These are phyloP conservation scores for Mycena rosella DNA, from an alignment of 768 basidiomycete species.

Conservation along the genomic window DNA sequence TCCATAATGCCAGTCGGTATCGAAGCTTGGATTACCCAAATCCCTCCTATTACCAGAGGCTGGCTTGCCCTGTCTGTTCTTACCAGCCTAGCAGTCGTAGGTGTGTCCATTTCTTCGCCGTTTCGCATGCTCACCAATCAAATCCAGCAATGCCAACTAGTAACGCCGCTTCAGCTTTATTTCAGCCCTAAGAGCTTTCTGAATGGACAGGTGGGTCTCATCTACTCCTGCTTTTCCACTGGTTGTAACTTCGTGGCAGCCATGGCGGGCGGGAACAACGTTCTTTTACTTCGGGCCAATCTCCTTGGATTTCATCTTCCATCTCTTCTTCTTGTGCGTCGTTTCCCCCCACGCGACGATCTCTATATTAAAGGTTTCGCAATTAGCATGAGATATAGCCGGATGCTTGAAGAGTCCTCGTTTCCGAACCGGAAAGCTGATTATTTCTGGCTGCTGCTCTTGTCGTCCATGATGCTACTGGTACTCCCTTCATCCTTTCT, in stretches of 20 bases:
- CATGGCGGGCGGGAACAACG: conserved; percentile 90
- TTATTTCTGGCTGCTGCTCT: conserved; percentile 93
- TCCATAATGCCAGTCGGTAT: conserved; percentile 82
- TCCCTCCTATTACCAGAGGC: conserved; percentile 90
- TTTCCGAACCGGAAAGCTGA: conserved; percentile 93
- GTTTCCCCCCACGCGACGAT: neutral
- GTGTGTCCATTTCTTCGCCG: conserved; percentile 47
- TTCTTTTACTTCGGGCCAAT: conserved; percentile 98
- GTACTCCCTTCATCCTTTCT: conserved; percentile 51
- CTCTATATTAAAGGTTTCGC: neutral
- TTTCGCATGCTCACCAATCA: conserved; percentile 19
- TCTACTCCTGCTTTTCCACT: conserved; percentile 2
- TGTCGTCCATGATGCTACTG: conserved; percentile 88
- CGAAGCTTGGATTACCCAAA: conserved; percentile 92
- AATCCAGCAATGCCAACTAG: conserved; percentile 88
- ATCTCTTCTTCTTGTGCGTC: conserved; percentile 97
- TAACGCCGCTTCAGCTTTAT: conserved; percentile 93
- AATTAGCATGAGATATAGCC: conserved; percentile 92
- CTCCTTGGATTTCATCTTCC: conserved; percentile 95
- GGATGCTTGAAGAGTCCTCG: conserved; percentile 97
- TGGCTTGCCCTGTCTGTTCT: conserved; percentile 88
- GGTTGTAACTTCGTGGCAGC: conserved; percentile 55
- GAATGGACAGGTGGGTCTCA: conserved; percentile 71
- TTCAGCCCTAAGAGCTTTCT: conserved; percentile 90
- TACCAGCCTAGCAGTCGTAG: conserved; percentile 88